These are phyloP conservation scores for Agapanthus africanus DNA, from an alignment of 106 monocot species.

Conservation along the genomic window DNA sequence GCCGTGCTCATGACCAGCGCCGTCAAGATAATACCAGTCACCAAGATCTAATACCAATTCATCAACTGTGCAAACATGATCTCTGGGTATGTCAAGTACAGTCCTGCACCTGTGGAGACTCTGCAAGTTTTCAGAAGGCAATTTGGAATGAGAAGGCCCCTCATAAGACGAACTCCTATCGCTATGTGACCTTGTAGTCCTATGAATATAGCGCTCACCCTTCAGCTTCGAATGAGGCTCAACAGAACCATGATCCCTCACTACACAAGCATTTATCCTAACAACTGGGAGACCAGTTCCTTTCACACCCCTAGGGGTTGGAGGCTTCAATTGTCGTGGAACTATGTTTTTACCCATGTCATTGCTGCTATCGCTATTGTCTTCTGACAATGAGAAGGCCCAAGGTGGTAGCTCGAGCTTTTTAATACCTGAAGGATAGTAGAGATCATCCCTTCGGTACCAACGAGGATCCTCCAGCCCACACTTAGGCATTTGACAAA, in stretches of 20 bases:
- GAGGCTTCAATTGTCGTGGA: slow-evolving; percentile 26
- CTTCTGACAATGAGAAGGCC: slow-evolving; percentile 73
- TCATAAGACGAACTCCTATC: slow-evolving; percentile 46
- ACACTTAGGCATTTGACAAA: slow-evolving; percentile 80
- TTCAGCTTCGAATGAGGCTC: slow-evolving; percentile 39
- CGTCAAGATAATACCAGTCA: slow-evolving; percentile 91
- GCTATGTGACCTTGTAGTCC: slow-evolving; percentile 35
- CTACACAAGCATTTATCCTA: slow-evolving; percentile 82
- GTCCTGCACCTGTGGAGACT: slow-evolving; percentile 40
- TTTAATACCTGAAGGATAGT: slow-evolving; percentile 35
- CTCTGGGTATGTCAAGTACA: slow-evolving; percentile 43
- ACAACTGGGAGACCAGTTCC: slow-evolving; percentile 75
- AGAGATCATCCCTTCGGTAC: slow-evolving; percentile 62
- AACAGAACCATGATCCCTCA: slow-evolving; percentile 57
- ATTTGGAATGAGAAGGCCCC: slow-evolving; percentile 28
- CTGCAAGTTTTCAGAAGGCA: slow-evolving; percentile 46
- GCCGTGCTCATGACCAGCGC: slow-evolving; percentile 81
- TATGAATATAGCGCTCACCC: slow-evolving; percentile 51
- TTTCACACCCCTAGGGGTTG: slow-evolving; percentile 48
- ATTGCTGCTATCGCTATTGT: slow-evolving; percentile 41
- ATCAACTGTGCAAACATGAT: slow-evolving; percentile 65
- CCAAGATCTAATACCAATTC: slow-evolving; percentile 70
- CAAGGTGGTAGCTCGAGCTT: slow-evolving; percentile 84
- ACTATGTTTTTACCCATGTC: slow-evolving; percentile 43
- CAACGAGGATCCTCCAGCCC: slow-evolving; percentile 77